A percentile compares a stretch with the other conserved stretches of the same genome.
These are phyloP conservation scores for Lipomyces spencermartinsiae DNA, from an alignment of 805 yeast genomes.

Conservation along the genomic window DNA sequence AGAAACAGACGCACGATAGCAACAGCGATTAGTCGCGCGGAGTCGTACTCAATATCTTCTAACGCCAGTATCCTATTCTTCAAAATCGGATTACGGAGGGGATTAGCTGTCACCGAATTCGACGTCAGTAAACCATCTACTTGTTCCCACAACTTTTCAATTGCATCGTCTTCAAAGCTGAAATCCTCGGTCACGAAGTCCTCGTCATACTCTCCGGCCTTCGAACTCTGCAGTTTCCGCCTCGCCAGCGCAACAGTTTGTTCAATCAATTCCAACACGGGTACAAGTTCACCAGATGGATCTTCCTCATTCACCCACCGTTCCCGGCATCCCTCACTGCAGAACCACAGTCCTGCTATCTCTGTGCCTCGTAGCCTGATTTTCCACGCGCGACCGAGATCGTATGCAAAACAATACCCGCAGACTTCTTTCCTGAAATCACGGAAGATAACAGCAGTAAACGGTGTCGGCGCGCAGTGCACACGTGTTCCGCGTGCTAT, in stretches of 20 bases:
- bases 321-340: conserved; percentile 54
- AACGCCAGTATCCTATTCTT: conserved; percentile 50
- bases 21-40: conserved; percentile 55
- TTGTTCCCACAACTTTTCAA: conserved; percentile 21
- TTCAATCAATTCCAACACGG: conserved; percentile 51
- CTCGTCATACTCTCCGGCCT: conserved; percentile 18
- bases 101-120: conserved; percentile 11
- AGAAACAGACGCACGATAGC: conserved; percentile 39
- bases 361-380: conserved; percentile 45
- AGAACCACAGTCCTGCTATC: conserved; percentile 60
- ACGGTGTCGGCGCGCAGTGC: conserved; percentile 51
- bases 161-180: conserved; percentile 14
- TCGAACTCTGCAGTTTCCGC: conserved; percentile 20
- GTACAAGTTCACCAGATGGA: conserved; percentile 47
- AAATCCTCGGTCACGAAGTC: conserved; percentile 30
- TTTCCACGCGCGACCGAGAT: conserved; percentile 56
- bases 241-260: conserved; percentile 40
- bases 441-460: conserved; percentile 56
- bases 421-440: conserved; percentile 71
- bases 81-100: conserved; percentile 21
- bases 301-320: conserved; percentile 50
- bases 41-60: conserved; percentile 60
- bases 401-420: conserved; percentile 58
- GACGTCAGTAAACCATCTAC: conserved; percentile 10
- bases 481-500: conserved; percentile 54